phyloP scores from a whole-genome alignment of 495 filamentous ascomycete genomes.

The Sphaerosporella brunnea region DNA sequence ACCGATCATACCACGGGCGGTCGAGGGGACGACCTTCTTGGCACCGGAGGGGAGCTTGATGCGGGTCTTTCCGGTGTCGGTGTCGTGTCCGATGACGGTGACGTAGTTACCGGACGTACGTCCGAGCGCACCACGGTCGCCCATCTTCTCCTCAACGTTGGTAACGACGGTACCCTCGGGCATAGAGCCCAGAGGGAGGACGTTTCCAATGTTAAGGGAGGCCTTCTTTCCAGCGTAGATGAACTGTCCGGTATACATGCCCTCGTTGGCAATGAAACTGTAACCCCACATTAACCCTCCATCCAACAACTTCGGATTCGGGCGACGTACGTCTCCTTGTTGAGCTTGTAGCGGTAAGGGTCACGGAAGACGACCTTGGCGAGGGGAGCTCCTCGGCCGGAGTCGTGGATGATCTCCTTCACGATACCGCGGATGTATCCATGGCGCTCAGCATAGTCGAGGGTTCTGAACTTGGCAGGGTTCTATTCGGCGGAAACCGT shows the following conservation, averaged over 20 bases:
- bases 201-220: constrained; percentile 82
- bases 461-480: constrained; percentile 78
- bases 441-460: constrained; percentile 90
- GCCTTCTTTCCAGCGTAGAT: constrained; percentile 99
- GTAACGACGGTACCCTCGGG: constrained; percentile 97
- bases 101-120: constrained; percentile 98
- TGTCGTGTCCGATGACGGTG: constrained; percentile 96
- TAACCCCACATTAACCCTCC: constrained; percentile 11
- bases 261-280: constrained; percentile 95
- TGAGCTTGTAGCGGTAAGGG: constrained; percentile 74
- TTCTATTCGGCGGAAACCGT: constrained; percentile 15
- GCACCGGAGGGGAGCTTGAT: constrained; percentile 97
- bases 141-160: constrained; percentile 98
- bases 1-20: constrained; percentile 91
- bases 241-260: constrained; percentile 99
- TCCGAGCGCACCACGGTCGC: constrained; percentile 87
- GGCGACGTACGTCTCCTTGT: constrained; percentile 61
- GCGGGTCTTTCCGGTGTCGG: constrained; percentile 96
- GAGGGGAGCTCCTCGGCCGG: constrained; percentile 92
- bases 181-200: constrained; percentile 80
- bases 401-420: constrained; percentile 98
- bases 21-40: constrained; percentile 95
- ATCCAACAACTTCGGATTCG: too few species aligned
- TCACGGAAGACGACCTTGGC: constrained; percentile 92
- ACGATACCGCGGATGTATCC: constrained; percentile 93